Evolutionary conservation across 2,329 filamentous ascomycete species (phyloP), one percentile per base, ranked within the genome.

Genomic region (Talaromyces piceae): DNA sequence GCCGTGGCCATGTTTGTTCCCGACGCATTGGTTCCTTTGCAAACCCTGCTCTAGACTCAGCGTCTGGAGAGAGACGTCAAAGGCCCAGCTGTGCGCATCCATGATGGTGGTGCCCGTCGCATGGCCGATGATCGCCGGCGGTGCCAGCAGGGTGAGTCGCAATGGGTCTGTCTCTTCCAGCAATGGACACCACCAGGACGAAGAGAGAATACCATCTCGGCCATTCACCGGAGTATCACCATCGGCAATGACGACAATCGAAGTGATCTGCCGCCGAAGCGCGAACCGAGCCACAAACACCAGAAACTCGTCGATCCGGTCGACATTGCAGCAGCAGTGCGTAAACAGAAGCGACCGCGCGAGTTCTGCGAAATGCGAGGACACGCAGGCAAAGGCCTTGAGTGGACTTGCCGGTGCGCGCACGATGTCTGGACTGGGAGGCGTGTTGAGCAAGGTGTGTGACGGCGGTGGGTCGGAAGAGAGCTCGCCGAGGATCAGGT

Each of bases 61-160:
- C 37, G 84, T 75, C 58, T 88, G 84, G 49, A 79, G 77, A 5
- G 76, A 75, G 55, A 81, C 80, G 50, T 81, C 75, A 58, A 87
- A 87, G 22, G 77, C 77, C 82, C 82, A 86, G 4, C 72, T 71
- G 59, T 86, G 80, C 8, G 73, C 73, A 33, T 80, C 71, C 46
- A 79, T 76, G 25, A 86, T 71, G 52, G 72, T 73, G 4, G 77
- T 77, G 16, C 79, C 78, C 4, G 85, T 68, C 45, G 88, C 70
- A 0, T 75, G 75, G 1, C 83, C 81, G 6, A 90, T 72, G 16
- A 81, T 78, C 3, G 76, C 72, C 0, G 84, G 82, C 5, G 83
- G 79, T 0, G 83, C 83, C 44, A 83, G 65, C 49, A 86, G 68
- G 6, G 78, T 79, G 53, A 86, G 63, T 41, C 74, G 69, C 44